phyloP scores from a whole-genome alignment of 495 filamentous ascomycete species.

The Cladorrhinum samala region DNA sequence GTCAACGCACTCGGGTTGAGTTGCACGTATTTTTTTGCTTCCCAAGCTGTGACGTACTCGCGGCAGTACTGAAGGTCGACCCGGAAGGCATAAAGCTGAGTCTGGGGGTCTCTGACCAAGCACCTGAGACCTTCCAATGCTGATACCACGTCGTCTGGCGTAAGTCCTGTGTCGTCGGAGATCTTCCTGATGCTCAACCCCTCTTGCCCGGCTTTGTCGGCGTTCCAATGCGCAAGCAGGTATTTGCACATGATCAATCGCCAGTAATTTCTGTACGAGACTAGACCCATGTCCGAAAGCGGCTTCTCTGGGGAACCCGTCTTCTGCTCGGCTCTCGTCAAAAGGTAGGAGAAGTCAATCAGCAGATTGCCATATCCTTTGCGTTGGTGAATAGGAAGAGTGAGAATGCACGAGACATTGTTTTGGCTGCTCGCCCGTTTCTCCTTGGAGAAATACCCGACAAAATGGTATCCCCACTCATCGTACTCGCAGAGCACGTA shows the following conservation, averaged over 20 bases:
- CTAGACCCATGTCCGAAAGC: slow-evolving; percentile 93
- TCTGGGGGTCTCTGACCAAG: slow-evolving; percentile 82
- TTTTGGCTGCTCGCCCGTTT: slow-evolving; percentile 93
- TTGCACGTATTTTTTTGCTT: slow-evolving; percentile 76
- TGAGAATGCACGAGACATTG: slow-evolving; percentile 96
- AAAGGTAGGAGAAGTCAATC: slow-evolving; percentile 96
- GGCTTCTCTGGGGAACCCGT: slow-evolving; percentile 97
- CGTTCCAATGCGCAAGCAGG: slow-evolving; percentile 46
- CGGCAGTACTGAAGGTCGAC: slow-evolving; percentile 76
- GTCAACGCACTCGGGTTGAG: slow-evolving; percentile 76
- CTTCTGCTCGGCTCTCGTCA: slow-evolving; percentile 88
- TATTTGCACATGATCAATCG: slow-evolving; percentile 74
- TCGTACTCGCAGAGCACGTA: slow-evolving; percentile 98
- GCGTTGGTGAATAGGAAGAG: slow-evolving; percentile 89
- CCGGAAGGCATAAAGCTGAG: slow-evolving; percentile 79
- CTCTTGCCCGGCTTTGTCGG: slow-evolving; percentile 50
- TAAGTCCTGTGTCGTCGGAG: slow-evolving; percentile 89
- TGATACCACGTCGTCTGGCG: slow-evolving; percentile 90
- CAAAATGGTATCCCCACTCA: slow-evolving; percentile 90
- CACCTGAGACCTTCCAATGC: slow-evolving; percentile 84
- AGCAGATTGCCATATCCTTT: slow-evolving; percentile 95
- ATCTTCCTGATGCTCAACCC: slow-evolving; percentile 69
- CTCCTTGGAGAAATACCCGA: slow-evolving; percentile 98
- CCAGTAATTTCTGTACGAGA: slow-evolving; percentile 98
- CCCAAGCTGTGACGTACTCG: slow-evolving; percentile 79